Evolutionary conservation across 805 yeast species (phyloP).

Genomic region (Wickerhamiella brachini): DNA sequence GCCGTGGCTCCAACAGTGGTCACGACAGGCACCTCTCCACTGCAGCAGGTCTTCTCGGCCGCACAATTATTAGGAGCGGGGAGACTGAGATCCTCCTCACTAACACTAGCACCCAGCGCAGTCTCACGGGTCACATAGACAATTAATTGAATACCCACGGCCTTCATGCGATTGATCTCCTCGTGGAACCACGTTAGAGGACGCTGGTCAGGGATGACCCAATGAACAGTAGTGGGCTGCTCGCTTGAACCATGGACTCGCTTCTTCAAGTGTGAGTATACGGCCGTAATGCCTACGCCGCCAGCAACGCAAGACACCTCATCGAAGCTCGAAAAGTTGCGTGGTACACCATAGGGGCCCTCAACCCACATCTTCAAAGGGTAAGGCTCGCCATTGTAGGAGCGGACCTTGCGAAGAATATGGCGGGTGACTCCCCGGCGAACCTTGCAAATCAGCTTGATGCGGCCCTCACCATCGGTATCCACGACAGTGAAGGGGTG

Average conservation of each 20-base stretch:
- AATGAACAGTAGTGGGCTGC: constrained; percentile 33
- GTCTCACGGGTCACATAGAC: not conserved
- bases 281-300: constrained; percentile 60
- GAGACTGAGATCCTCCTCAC: not conserved
- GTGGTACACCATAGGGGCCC: constrained; percentile 47
- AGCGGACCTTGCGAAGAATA: constrained; percentile 25
- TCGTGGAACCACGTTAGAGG: constrained; percentile 36
- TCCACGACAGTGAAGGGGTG: constrained; percentile 46
- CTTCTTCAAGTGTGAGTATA: constrained; percentile 28
- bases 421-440: constrained; percentile 41
- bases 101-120: not conserved
- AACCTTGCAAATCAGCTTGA: constrained; percentile 6
- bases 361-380: constrained; percentile 32
- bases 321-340: constrained; percentile 36
- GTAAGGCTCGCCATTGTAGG: constrained; percentile 20
- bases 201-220: constrained; percentile 46
- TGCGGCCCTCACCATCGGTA: constrained; percentile 1
- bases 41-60: not conserved
- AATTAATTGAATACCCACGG: not conserved
- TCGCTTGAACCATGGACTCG: constrained; percentile 6
- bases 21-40: not conserved
- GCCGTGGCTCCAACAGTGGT: not conserved
- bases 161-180: constrained; percentile 23
- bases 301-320: constrained; percentile 49
- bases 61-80: not conserved